phyloP scores from a whole-genome alignment of 2,329 filamentous ascomycete genomes.

The Alternaria incomplexa region DNA sequence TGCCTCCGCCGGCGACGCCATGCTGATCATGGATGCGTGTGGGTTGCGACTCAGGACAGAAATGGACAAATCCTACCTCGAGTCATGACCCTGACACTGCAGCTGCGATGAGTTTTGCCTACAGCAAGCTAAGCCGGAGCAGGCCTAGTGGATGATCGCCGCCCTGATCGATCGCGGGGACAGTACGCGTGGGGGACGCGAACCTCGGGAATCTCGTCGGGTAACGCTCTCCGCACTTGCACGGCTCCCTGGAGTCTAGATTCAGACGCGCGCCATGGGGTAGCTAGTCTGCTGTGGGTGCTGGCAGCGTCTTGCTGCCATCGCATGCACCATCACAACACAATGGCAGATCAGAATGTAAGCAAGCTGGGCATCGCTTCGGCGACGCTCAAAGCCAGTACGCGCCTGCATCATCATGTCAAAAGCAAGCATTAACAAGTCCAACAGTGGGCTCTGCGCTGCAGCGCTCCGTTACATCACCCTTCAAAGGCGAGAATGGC shows the following conservation, averaged over 20 bases:
- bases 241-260: background rate
- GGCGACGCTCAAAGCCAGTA: constrained; percentile 38
- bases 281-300: background rate
- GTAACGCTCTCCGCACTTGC: background rate
- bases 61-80: constrained; percentile 9
- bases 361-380: constrained; percentile 45
- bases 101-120: background rate
- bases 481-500: constrained; percentile 46
- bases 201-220: background rate
- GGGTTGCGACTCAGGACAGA: constrained; percentile 18
- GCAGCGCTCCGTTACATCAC: constrained; percentile 40
- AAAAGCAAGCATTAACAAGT: background rate
- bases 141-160: background rate
- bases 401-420: background rate
- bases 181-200: background rate
- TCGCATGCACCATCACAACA: constrained; percentile 1
- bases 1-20: constrained; percentile 31
- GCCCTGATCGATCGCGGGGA: background rate
- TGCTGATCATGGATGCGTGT: constrained; percentile 19
- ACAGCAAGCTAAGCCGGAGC: background rate
- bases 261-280: background rate
- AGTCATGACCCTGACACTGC: constrained; percentile 17
- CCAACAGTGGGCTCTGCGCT: constrained; percentile 41
- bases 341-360: constrained; percentile 35
- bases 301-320: background rate